Conservation (phyloP, 371 early-diverging fungal species). For the Homolaphlyctis polyrhiza region DNA sequence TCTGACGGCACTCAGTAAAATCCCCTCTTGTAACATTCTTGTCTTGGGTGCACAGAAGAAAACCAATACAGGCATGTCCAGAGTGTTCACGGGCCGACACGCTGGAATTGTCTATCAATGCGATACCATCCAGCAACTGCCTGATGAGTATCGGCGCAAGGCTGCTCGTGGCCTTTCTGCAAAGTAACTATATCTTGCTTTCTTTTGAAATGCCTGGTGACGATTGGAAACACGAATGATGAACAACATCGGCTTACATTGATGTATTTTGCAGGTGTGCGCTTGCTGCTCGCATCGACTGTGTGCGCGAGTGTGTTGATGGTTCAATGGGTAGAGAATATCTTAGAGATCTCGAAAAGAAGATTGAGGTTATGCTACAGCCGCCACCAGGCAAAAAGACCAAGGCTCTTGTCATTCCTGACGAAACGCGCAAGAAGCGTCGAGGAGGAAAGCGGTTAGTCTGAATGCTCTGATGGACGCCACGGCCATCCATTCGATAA, state of each 20-base stretch:
- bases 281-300: slow-evolving; percentile 89
- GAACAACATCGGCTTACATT: background rate
- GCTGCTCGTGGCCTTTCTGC: slow-evolving; percentile 74
- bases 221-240: no score
- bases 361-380: slow-evolving; percentile 79
- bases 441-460: slow-evolving; percentile 78
- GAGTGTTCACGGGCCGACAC: slow-evolving; percentile 64
- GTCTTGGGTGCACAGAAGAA: slow-evolving; percentile 57
- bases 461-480: background rate
- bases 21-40: slow-evolving; percentile 87
- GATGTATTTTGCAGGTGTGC: slow-evolving; percentile 25
- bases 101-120: slow-evolving; percentile 76
- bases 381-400: slow-evolving; percentile 79
- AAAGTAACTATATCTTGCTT: slow-evolving; percentile 50
- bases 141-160: slow-evolving; percentile 72
- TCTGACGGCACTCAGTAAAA: slow-evolving; percentile 74
- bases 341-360: slow-evolving; percentile 76
- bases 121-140: slow-evolving; percentile 63
- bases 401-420: slow-evolving; percentile 89
- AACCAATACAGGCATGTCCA: slow-evolving; percentile 75
- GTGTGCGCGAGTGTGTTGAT: slow-evolving; percentile 59
- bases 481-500: background rate
- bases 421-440: slow-evolving; percentile 84
- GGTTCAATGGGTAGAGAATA: slow-evolving; percentile 65
- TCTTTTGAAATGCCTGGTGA: background rate